Base-by-base conservation (phyloP, 2,329 filamentous ascomycete genomes). In the Canariomyces notabilis region DNA sequence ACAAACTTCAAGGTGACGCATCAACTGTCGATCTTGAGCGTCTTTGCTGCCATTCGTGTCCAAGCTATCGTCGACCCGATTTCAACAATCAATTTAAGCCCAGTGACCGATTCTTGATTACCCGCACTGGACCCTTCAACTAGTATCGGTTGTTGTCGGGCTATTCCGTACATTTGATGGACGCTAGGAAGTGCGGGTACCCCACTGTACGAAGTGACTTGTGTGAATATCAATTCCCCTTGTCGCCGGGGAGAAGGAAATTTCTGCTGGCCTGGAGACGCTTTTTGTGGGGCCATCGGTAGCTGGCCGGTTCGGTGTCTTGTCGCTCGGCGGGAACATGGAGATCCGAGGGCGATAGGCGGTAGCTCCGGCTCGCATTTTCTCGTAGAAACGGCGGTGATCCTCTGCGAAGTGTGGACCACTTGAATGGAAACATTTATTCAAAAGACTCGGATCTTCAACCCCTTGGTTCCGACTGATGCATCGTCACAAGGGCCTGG, bases 311-410 rank as follows among this genome's bases (percentile, higher is more conserved):
- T 41, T 54, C 41, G 51, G 50, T 48, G 49, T 39, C 39, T 41
- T 39, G 14, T 21, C 16, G 48, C 53, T 59, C 57, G 57, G 57
- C 43, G 38, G 37, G 40, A 42, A 51, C 37, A 45, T 58, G 56
- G 57, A 58, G 54, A 57, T 59, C 46, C 57, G 57, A 59, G 49
- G 57, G 57, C 54, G 57, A 57, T 59, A 59, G 46, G 21, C 44
- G 29, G 35, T 53, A 54, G 38, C 55, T 57, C 54, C 55, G 53
- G 39, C 16, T 11, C 32, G n/a, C 32, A 7, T 23, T 34, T n/a
- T 26, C 33, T 45, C 39, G 42, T 37, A 32, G 41, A 20, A 32
- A 40, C 43, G 47, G 35, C 47, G 46, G 51, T 18, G n/a, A 21
- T 52, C 39, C 49, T 39, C 29, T 37, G 26, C 21, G 22, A 34